Percentiles rank a stretch among this genome's conserved stretches.
These are phyloP conservation scores for Inonotus obliquus DNA, from an alignment of 1,284 basidiomycete genomes.

Conservation along the genomic window DNA sequence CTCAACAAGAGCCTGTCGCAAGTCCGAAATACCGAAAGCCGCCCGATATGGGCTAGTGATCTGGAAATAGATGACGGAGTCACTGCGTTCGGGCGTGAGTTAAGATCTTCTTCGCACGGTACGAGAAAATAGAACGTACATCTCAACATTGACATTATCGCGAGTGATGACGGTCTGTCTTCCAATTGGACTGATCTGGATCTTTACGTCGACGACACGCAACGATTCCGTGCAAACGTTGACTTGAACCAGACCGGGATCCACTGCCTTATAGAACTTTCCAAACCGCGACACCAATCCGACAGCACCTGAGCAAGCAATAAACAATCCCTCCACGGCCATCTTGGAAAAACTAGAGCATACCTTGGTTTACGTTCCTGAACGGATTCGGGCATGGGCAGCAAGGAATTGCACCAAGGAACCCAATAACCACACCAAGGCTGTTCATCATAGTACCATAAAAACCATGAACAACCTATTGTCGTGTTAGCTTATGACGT, in stretches of 20 bases:
- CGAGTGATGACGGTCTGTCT: constrained; percentile 81
- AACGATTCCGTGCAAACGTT: constrained; percentile 91
- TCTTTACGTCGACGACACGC: constrained; percentile 88
- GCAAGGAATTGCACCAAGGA: constrained; percentile 81
- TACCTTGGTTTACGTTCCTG: constrained; percentile 77
- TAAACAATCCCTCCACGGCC: constrained; percentile 4
- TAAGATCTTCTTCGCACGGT: background rate
- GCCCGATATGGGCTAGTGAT: constrained; percentile 84
- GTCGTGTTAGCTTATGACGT: constrained; percentile 5
- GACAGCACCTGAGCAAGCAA: constrained; percentile 59
- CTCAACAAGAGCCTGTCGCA: constrained; percentile 84
- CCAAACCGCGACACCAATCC: constrained; percentile 91
- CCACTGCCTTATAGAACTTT: constrained; percentile 91
- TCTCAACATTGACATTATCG: constrained; percentile 87
- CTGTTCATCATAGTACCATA: constrained; percentile 81
- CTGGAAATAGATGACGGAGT: constrained; percentile 90
- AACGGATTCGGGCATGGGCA: constrained; percentile 79
- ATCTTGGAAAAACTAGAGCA: constrained; percentile 7
- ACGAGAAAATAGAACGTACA: constrained; percentile 40
- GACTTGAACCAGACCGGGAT: constrained; percentile 88
- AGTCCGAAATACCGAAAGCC: constrained; percentile 87
- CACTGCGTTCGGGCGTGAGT: constrained; percentile 40
- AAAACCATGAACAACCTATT: constrained; percentile 71
- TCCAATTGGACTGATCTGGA: constrained; percentile 86
- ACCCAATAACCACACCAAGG: constrained; percentile 54